Base-by-base conservation (phyloP, 306 rosid genomes). In the Clitoria ternatea region DNA sequence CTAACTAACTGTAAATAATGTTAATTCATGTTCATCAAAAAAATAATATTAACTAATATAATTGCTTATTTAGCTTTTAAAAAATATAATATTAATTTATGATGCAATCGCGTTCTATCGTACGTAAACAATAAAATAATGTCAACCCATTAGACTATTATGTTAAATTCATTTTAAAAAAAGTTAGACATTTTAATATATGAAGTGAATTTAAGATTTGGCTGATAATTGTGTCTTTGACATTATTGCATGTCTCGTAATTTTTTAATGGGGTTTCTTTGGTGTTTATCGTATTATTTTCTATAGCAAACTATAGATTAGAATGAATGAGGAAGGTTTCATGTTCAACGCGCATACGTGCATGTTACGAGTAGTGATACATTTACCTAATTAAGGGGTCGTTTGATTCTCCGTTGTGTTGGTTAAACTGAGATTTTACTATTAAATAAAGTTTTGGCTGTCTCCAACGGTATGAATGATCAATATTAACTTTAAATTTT, bases 151-250 rank as follows among this genome's bases (percentile, higher is more conserved):
- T 54, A 37, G 54, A 24, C 43, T 6, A 37, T 67, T 32, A n/a
- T 44, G 22, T 55, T 43, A 44, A 66, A 44, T 44, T 36, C 11
- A 14, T 15, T 14, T 9, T 26, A 42, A 44, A 19, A 4, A n/a
- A 15, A 1, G n/a, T n/a, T n/a, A 7, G 12, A 20, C 15, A 35
- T 56, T 76, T 56, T 68, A 76, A 67, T 47, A 19, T 26, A 61
- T 14, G 33, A 30, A 20, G 32, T 20, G 22, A 50, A 36, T 27
- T 50, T 42, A 69, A 14, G 61, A 7, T 24, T 79, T 53, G 47
- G 50, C 23, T 18, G 18, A 57, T 69, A 69, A 69, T 74, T 74
- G 43, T 74, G 77, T 61, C 69, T 61, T 68, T 62, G 80, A 53
- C 76, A 74, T 61, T 69, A 74, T 61, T 74, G 54, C 63, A 69